These are phyloP conservation scores for Aaosphaeria arxii DNA, from an alignment of 2,329 filamentous ascomycete genomes.

Conservation along the genomic window DNA sequence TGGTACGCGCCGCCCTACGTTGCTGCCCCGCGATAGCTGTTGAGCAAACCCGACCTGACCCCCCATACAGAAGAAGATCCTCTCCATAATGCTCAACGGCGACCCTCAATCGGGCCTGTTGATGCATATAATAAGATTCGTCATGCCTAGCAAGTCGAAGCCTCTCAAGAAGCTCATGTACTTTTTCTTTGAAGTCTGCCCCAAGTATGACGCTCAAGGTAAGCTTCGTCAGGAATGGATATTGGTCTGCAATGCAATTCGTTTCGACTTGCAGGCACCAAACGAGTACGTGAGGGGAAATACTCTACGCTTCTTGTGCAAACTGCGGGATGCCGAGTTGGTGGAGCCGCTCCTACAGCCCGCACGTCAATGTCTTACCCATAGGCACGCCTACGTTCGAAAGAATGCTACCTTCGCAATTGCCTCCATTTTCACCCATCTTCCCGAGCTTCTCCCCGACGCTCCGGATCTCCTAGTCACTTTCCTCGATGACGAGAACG, in stretches of 20 bases:
- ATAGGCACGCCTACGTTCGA: slow-evolving; percentile 94
- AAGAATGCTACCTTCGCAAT: slow-evolving; percentile 98
- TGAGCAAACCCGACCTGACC: too few relatives aligned
- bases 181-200: slow-evolving; percentile 99
- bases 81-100: slow-evolving; percentile 97
- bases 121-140: slow-evolving; percentile 99
- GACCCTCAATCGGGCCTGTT: slow-evolving; percentile 92
- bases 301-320: slow-evolving; percentile 93
- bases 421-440: slow-evolving; percentile 87
- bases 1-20: slow-evolving; percentile 23
- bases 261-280: slow-evolving; percentile 93
- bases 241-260: slow-evolving; percentile 96
- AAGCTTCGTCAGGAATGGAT: slow-evolving; percentile 99
- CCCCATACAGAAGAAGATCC: slow-evolving; percentile 66
- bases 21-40: too few relatives aligned
- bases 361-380: slow-evolving; percentile 86
- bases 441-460: slow-evolving; percentile 88
- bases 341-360: slow-evolving; percentile 95
- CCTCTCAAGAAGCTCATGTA: slow-evolving; percentile 96
- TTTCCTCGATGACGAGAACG: slow-evolving; percentile 87
- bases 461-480: slow-evolving; percentile 86
- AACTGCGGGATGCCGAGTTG: slow-evolving; percentile 90
- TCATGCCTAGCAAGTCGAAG: slow-evolving; percentile 98
- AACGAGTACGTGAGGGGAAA: slow-evolving; percentile 99
- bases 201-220: slow-evolving; percentile 85